A percentile compares a stretch with the other conserved stretches of the same genome.
phyloP scores from a whole-genome alignment of 2,329 filamentous ascomycete species.

The Ploettnerulaceae sp. region DNA sequence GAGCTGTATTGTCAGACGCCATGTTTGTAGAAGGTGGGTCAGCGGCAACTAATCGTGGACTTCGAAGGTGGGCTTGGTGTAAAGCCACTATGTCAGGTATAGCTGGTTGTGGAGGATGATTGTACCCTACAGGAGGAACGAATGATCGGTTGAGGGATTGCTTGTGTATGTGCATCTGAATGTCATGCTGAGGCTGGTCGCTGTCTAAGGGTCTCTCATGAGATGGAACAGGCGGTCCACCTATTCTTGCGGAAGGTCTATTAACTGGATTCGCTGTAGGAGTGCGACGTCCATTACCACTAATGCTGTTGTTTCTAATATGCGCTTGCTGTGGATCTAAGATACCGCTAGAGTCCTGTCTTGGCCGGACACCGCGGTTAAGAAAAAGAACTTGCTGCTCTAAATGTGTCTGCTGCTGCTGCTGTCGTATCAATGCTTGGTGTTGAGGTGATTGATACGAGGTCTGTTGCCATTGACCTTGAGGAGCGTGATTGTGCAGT shows the following conservation, averaged over 20 bases:
- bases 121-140: constrained; percentile 35
- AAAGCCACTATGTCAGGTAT: constrained; percentile 45
- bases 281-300: constrained; percentile 18
- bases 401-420: constrained; percentile 7
- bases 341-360: constrained; percentile 10
- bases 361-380: constrained; percentile 17
- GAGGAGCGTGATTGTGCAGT: constrained; percentile 11
- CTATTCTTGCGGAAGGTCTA: background rate
- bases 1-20: constrained; percentile 21
- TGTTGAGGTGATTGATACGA: background rate
- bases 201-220: background rate
- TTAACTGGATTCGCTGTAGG: background rate
- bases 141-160: constrained; percentile 24
- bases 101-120: constrained; percentile 38
- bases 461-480: constrained; percentile 2
- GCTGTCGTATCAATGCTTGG: constrained; percentile 4
- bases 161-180: constrained; percentile 12
- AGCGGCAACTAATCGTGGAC: constrained; percentile 40
- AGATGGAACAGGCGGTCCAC: background rate
- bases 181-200: constrained; percentile 14
- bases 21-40: constrained; percentile 23
- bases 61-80: constrained; percentile 54
- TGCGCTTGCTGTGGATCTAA: constrained; percentile 10
- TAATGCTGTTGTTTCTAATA: constrained; percentile 19
- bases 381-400: constrained; percentile 14